Conservation (phyloP, 2,329 filamentous ascomycete genomes). For the Exophiala alcalophila region DNA sequence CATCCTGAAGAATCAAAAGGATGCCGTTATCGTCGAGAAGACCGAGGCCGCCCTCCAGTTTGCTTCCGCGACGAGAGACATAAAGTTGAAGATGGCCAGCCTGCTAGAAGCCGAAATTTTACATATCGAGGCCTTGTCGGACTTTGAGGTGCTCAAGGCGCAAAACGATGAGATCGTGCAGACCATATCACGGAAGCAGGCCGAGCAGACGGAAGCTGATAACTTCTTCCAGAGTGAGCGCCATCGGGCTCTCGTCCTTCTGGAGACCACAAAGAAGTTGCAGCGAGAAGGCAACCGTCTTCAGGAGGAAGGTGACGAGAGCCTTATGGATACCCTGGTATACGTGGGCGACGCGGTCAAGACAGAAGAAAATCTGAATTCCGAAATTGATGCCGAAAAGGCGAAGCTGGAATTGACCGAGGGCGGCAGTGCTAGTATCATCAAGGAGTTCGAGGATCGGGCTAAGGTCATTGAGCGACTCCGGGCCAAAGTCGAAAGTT, state of each 20-base stretch:
- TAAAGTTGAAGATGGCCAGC: slow-evolving; percentile 61
- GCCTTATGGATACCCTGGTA: slow-evolving; percentile 14
- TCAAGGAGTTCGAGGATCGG: slow-evolving; percentile 72
- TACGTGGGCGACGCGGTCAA: slow-evolving; percentile 45
- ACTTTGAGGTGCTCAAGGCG: slow-evolving; percentile 65
- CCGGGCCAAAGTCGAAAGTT: slow-evolving; percentile 39
- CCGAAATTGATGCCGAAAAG: slow-evolving; percentile 70
- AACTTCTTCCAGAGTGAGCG: slow-evolving; percentile 21
- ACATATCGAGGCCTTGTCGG: slow-evolving; percentile 77
- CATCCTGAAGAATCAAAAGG: slow-evolving; percentile 54
- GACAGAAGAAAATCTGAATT: slow-evolving; percentile 62
- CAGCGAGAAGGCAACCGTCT: slow-evolving; percentile 34
- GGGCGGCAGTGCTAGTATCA: slow-evolving; percentile 64
- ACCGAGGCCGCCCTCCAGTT: slow-evolving; percentile 56
- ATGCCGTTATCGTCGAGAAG: slow-evolving; percentile 56
- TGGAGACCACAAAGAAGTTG: slow-evolving; percentile 26
- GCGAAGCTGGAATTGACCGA: slow-evolving; percentile 72
- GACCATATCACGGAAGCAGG: slow-evolving; percentile 41
- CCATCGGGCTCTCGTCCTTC: slow-evolving; percentile 18
- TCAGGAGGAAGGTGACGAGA: slow-evolving; percentile 20
- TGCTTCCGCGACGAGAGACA: slow-evolving; percentile 58
- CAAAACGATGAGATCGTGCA: slow-evolving; percentile 61
- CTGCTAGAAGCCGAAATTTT: slow-evolving; percentile 68
- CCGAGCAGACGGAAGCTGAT: slow-evolving; percentile 21
- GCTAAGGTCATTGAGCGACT: slow-evolving; percentile 66